Evolutionary conservation across 495 filamentous ascomycete genomes (phyloP).

Genomic region (Penicillium canescens): DNA sequence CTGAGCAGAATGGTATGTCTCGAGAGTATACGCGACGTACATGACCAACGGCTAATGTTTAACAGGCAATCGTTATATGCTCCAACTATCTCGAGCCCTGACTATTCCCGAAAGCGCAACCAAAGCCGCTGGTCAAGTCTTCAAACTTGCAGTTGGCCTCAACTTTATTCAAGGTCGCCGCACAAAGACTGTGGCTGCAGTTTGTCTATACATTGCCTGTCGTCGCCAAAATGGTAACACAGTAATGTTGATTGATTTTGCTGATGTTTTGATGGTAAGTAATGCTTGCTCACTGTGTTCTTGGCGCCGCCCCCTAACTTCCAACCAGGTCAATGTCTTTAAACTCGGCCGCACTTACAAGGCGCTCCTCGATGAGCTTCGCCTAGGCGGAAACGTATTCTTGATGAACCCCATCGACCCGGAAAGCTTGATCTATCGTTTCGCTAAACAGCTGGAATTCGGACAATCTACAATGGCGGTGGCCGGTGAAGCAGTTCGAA

Average conservation of each 20-base stretch:
- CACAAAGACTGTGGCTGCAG: conserved; percentile 78
- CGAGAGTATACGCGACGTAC: too few species aligned
- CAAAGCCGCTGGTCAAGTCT: conserved; percentile 67
- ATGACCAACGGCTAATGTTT: too few species aligned
- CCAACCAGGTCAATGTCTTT: conserved; percentile 70
- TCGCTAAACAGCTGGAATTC: conserved; percentile 87
- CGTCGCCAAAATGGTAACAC: conserved; percentile 62
- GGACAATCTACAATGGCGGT: conserved; percentile 73
- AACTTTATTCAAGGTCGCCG: conserved; percentile 90
- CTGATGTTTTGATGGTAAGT: conserved; percentile 66
- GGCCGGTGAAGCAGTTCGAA: conserved; percentile 78
- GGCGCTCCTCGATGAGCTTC: conserved; percentile 66
- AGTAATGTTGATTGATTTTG: conserved; percentile 90
- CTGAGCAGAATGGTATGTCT: conserved; percentile 56
- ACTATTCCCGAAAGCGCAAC: conserved; percentile 58
- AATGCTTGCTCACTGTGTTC: too few species aligned
- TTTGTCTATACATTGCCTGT: conserved; percentile 85
- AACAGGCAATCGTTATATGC: conserved; percentile 46
- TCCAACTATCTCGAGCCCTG: conserved; percentile 48
- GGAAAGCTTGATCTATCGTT: conserved; percentile 86
- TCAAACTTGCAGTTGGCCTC: conserved; percentile 68
- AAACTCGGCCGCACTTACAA: conserved; percentile 84
- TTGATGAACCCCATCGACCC: conserved; percentile 65
- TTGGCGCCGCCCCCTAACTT: too few species aligned
- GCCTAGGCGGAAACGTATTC: conserved; percentile 49